These are phyloP conservation scores for Amanita pseudoporphyria DNA, from an alignment of 768 basidiomycete genomes.

Conservation along the genomic window DNA sequence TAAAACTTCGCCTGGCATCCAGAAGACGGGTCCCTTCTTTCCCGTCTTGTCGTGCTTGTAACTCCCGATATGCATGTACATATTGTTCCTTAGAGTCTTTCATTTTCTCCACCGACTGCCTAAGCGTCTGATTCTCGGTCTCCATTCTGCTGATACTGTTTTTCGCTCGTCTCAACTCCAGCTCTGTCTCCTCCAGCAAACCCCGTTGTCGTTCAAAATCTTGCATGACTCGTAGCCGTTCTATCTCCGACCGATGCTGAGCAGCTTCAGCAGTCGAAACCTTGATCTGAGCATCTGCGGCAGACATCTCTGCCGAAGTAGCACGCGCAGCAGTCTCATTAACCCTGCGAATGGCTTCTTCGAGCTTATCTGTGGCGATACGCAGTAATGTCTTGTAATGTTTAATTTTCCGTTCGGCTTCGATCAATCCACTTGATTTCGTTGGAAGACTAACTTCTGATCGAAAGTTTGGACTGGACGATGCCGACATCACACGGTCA, in stretches of 20 bases:
- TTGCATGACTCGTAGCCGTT: constrained; percentile 17
- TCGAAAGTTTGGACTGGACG: background rate
- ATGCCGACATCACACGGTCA: background rate
- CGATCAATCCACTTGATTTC: constrained; percentile 15
- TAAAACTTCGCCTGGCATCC: constrained; percentile 34
- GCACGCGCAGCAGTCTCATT: constrained; percentile 41
- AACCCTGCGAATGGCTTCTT: constrained; percentile 46
- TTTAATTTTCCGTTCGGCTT: constrained; percentile 50
- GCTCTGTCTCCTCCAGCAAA: constrained; percentile 36
- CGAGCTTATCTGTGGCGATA: constrained; percentile 41
- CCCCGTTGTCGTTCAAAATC: constrained; percentile 38
- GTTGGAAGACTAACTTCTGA: background rate
- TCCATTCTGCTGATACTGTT: constrained; percentile 27
- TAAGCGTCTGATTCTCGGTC: constrained; percentile 20
- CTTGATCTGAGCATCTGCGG: constrained; percentile 29
- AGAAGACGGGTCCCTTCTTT: constrained; percentile 31
- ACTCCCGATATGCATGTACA: constrained; percentile 29
- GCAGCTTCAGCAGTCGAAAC: constrained; percentile 32
- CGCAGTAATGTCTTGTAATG: constrained; percentile 45
- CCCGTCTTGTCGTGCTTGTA: constrained; percentile 33
- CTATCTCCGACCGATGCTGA: constrained; percentile 25
- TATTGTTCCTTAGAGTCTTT: constrained; percentile 27
- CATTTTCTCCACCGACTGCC: constrained; percentile 12
- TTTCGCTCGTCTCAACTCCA: constrained; percentile 27
- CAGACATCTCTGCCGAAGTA: constrained; percentile 39